Evolutionary conservation across 495 filamentous ascomycete species (phyloP).

Genomic region (Daldinia vernicosa): DNA sequence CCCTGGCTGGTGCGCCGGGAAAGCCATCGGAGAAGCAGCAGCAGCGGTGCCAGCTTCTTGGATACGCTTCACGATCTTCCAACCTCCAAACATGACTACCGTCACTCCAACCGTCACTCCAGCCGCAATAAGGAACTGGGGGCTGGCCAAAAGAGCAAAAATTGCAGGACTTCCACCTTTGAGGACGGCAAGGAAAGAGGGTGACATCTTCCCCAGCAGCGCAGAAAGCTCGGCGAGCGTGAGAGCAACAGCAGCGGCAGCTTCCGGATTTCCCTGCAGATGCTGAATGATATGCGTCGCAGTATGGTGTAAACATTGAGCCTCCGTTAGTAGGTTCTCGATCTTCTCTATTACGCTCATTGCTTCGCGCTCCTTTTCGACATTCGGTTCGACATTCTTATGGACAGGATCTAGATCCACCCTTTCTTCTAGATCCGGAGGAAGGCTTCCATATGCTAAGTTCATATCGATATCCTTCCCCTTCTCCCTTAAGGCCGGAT

Average conservation of each 20-base stretch:
- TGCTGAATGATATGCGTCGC: constrained; percentile 83
- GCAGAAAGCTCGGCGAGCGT: constrained; percentile 91
- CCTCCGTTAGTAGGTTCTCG: constrained; percentile 79
- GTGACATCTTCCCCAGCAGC: constrained; percentile 83
- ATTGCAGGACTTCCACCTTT: constrained; percentile 83
- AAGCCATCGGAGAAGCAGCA: constrained; percentile 57
- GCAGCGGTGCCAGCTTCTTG: constrained; percentile 58
- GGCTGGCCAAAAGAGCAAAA: constrained; percentile 85
- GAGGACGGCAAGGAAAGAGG: constrained; percentile 74
- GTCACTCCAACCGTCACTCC: constrained; percentile 90
- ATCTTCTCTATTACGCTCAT: constrained; percentile 71
- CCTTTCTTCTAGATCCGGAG: constrained; percentile 59
- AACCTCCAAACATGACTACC: constrained; percentile 92
- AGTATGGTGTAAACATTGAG: constrained; percentile 86
- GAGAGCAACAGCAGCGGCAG: constrained; percentile 91
- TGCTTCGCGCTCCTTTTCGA: constrained; percentile 61
- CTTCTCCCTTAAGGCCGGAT: constrained; percentile 51
- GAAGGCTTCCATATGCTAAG: constrained; percentile 81
- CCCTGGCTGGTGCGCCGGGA: constrained; percentile 33
- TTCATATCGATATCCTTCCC: constrained; percentile 81
- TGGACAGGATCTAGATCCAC: constrained; percentile 53
- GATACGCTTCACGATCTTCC: constrained; percentile 94
- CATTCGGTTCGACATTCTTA: constrained; percentile 37
- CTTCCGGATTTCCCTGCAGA: constrained; percentile 89
- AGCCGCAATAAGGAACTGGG: constrained; percentile 92